Base-by-base conservation (phyloP, 225 moss, liverwort and hornwort species). In the Ulota crispa region DNA sequence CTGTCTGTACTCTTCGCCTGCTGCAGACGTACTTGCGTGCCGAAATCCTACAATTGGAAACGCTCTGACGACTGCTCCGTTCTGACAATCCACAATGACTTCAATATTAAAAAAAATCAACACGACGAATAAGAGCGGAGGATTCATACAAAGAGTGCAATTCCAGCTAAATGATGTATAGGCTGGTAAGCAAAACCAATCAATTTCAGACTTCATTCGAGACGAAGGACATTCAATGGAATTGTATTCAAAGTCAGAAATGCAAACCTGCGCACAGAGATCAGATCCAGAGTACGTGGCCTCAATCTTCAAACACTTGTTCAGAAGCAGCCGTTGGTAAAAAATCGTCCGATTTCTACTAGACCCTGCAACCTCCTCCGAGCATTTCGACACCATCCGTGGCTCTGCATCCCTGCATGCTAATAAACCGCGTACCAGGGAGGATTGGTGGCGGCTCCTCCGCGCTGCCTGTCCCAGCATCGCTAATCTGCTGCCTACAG, bases 251-350 rank as follows among this genome's bases (percentile, higher is more conserved):
- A 57, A 70, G 64, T 13, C 20, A 9, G 24, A 36, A 65, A 55
- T 47, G 64, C 79, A 63, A 72, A 91, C 91, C 89, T 91, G 91
- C 15, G 84, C 62, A 43, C 69, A 76, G 64, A 89, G 83, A 74
- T 85, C 87, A 43, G 85, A 83, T 78, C 30, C 53, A 14, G 83
- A 23, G 83, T 83, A 83, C 37, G 80, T 80, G 65, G 76, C 5
- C 34, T 85, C 87, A 57, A 82, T 77, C 27, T 85, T 87, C 73
- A 85, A 82, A 56, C 86, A 80, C 80, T 89, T 89, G 54, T 85
- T 69, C 66, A 81, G 59, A 13, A 85, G 70, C 31, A 83, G 74
- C 62, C 81, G 83, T 70, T 85, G 64, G 64, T 85, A 57, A 21
- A 69, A 55, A 26, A 73, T 53, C 20, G 47, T 66, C 68, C 83